These are phyloP conservation scores for Acanthamoeba lenticulata DNA, from an alignment of 208 protist species.

Conservation along the genomic window DNA sequence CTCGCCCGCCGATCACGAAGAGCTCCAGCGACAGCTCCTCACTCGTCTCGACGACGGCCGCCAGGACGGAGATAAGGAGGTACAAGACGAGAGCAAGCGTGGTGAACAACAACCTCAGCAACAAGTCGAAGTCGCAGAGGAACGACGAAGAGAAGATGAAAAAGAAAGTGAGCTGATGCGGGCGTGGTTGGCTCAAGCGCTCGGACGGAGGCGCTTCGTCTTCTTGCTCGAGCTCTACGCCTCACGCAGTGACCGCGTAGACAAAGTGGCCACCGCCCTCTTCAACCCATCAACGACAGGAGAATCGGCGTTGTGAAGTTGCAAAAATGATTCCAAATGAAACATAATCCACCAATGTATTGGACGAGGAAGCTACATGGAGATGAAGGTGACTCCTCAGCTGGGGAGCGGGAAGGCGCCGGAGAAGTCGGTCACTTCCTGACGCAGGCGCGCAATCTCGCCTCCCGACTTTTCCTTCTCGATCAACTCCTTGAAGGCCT, in stretches of 20 bases:
- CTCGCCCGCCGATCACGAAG: background rate
- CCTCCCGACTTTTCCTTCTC: conserved; percentile 9
- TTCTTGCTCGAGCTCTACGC: conserved; percentile 4
- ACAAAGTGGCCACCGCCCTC: background rate
- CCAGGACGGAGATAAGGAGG: background rate
- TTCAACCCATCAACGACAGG: too few species aligned
- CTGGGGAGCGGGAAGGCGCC: conserved; percentile 90
- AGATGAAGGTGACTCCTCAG: conserved; percentile 66
- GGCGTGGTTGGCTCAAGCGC: background rate
- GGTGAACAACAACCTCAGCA: background rate
- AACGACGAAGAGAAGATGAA: too few species aligned
- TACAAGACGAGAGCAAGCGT: background rate
- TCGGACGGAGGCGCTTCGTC: background rate
- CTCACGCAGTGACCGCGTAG: background rate
- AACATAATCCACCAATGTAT: too few species aligned
- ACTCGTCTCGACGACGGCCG: background rate
- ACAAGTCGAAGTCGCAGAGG: background rate
- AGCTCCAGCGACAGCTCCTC: background rate
- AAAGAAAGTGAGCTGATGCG: too few species aligned
- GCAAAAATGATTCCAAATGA: too few species aligned
- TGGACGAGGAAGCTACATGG: too few species aligned
- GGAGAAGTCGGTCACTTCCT: conserved; percentile 90
- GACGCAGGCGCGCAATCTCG: conserved; percentile 79
- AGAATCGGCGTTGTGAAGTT: too few species aligned
- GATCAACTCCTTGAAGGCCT: conserved; percentile 29